Evolutionary conservation across 2,329 filamentous ascomycete genomes (phyloP), one percentile per base, ranked within the genome.

Genomic region (Pseudofabraea citricarpa): DNA sequence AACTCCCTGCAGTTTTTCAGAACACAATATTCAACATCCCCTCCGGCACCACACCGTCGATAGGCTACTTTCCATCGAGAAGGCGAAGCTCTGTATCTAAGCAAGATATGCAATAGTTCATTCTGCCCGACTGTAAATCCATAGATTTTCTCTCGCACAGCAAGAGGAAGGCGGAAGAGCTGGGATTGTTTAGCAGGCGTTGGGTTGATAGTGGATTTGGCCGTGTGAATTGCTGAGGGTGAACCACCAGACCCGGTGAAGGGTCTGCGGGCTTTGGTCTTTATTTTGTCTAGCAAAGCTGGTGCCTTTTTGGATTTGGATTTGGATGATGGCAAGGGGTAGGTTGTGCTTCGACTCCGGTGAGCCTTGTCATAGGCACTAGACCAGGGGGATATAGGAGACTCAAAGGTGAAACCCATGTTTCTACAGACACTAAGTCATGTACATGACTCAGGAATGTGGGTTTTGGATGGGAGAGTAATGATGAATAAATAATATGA

Each of bases 381-480:
- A 21, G 39, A 31, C 18, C 3, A 22, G 9, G 8, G 9, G 16
- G 39, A 41, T 18, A 32, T 32, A 20, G 26, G 26, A 21, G 39
- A 3, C 26, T 41, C 39, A 27, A 41, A 41, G 22, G 26, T 32
- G 9, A 41, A 33, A 12, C 39, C 39, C 39, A 41, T 41, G 27
- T 24, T 21, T 8, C 13, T 20, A 7, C 21, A 16, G 24, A 41
- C 21, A 33, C 2, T 32, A 20, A 18, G 7, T 16, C 18, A 10
- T 32, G 24, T n/a, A 21, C 24, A 6, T 21, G 38, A 3, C 10
- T 27, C n/a, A n/a, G n/a, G n/a, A n/a, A n/a, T 8, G 23, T 31
- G 77, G 77, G 39, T 75, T 74, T 55, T 77, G 76, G 61, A 73
- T 54, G 44, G 77, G 76, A 36, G 77, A 81, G 61, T 76, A 80